Evolutionary conservation across 768 basidiomycete species (phyloP), one percentile per base, ranked within the genome.

Genomic region (Scleroderma bovista): DNA sequence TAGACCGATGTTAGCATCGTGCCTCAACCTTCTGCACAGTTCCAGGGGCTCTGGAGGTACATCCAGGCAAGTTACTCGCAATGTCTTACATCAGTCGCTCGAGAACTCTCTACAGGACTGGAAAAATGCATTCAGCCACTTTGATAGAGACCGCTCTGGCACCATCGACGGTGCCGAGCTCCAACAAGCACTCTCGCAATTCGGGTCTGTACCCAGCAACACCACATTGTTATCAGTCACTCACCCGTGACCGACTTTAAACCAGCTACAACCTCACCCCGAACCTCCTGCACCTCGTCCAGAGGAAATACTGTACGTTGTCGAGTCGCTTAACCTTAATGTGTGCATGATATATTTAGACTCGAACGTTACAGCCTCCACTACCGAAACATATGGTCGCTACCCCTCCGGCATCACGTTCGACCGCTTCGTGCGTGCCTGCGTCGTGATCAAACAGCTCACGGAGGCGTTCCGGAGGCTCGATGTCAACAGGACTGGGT

Each of bases 391-490:
- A 34, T 60, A 61, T 31, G 67, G 65, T 1, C 68, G 58, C 3
- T 64, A 72, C 2, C 53, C 56, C n/a, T 69, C 75, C 1, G 87
- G 87, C 0, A 88, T 92, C 70, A 78, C 82, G 5, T 92, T 92
- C 60, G 90, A 91, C 64, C 84, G 88, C 55, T 92, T 92, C 72
- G 85, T 92, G 22, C 80, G 89, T 48, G 87, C 86, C 20, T 92
- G 89, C 57, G 89, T 93, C 51, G 84, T 81, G 11, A 77, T 89
- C 52, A 88, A 86, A 70, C 85, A 88, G 62, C 72, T 88, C 56
- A 80, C 77, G 33, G 88, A 91, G 68, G 66, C 79, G 31, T 90
- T 90, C 73, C 73, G 74, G 49, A 65, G 73, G 41, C 72, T 84
- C 44, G 88, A 91, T 55, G 73, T 75, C 26, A 78, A 91, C 56